Evolutionary conservation across 202 grass and related monocot genomes (phyloP).

Genomic region (Eragrostis tef): DNA sequence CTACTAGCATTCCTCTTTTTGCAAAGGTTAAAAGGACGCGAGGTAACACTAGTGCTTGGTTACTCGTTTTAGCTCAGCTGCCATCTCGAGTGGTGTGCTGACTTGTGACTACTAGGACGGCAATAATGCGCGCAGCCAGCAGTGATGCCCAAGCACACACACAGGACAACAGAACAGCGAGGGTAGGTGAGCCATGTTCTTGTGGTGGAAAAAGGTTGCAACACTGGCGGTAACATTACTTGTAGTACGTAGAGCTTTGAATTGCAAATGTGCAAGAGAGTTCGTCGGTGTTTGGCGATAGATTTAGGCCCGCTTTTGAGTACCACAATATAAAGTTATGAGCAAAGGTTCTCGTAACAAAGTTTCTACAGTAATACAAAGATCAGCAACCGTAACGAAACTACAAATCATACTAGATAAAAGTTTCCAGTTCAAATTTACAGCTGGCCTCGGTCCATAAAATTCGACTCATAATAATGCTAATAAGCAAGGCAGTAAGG

Average conservation of each 20-base stretch:
- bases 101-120: slow-evolving; percentile 33
- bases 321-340: too few species aligned
- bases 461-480: not conserved
- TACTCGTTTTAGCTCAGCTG: not conserved
- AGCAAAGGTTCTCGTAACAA: not conserved
- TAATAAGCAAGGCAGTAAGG: not conserved
- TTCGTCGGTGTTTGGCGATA: not conserved
- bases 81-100: slow-evolving; percentile 24
- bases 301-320: not conserved
- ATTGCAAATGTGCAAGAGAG: not conserved
- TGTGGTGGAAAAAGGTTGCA: not conserved
- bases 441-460: not conserved
- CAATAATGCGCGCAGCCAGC: slow-evolving; percentile 42
- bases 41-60: not conserved
- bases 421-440: not conserved
- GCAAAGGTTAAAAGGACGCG: not conserved
- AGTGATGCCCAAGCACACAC: not conserved
- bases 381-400: not conserved
- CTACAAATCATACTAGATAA: not conserved
- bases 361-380: not conserved
- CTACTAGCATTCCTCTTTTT: not conserved
- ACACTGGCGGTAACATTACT: not conserved
- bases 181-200: slow-evolving; percentile 39
- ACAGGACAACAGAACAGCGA: not conserved
- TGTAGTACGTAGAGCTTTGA: too few species aligned